phyloP scores from a whole-genome alignment of 2,329 filamentous ascomycete genomes.

The Trichoderma koningiopsis region DNA sequence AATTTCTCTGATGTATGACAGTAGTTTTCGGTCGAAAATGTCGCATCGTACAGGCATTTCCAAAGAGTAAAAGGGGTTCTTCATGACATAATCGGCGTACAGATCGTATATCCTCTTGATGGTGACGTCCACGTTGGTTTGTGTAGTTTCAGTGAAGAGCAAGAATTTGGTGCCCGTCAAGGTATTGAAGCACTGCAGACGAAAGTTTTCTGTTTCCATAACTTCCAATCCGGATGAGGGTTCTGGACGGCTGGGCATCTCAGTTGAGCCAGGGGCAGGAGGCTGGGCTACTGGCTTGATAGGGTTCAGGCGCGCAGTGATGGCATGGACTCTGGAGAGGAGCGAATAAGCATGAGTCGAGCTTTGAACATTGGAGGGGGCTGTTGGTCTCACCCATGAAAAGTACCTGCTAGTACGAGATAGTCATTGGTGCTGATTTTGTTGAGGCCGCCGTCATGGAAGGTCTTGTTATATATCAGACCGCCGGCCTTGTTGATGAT shows the following conservation, averaged over 20 bases:
- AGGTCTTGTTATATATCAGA: conserved; percentile 93
- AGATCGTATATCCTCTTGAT: conserved; percentile 88
- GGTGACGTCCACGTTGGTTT: conserved; percentile 82
- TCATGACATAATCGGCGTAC: conserved; percentile 98
- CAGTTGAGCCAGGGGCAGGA: conserved; percentile 42
- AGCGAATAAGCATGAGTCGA: conserved; percentile 11
- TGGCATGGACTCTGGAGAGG: conserved; percentile 63
- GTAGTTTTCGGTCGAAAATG: conserved; percentile 85
- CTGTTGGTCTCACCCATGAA: conserved; percentile 73
- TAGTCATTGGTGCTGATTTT: conserved; percentile 95
- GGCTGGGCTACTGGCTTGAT: conserved; percentile 44
- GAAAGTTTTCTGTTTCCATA: conserved; percentile 90
- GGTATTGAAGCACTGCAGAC: conserved; percentile 94
- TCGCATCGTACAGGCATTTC: conserved; percentile 98
- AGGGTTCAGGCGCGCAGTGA: conserved; percentile 65
- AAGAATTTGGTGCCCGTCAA: conserved; percentile 94
- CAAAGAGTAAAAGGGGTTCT: conserved; percentile 97
- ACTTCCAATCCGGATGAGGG: conserved; percentile 82
- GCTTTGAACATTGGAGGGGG: not conserved
- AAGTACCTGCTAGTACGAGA: conserved; percentile 93
- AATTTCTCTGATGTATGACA: conserved; percentile 75
- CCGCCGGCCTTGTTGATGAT: conserved; percentile 99
- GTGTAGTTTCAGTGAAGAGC: conserved; percentile 87
- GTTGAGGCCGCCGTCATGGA: conserved; percentile 80
- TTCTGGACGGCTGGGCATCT: conserved; percentile 55